Evolutionary conservation across 2,329 filamentous ascomycete genomes (phyloP), one percentile per base, ranked within the genome.

Genomic region (Botryosphaeria dothidea): DNA sequence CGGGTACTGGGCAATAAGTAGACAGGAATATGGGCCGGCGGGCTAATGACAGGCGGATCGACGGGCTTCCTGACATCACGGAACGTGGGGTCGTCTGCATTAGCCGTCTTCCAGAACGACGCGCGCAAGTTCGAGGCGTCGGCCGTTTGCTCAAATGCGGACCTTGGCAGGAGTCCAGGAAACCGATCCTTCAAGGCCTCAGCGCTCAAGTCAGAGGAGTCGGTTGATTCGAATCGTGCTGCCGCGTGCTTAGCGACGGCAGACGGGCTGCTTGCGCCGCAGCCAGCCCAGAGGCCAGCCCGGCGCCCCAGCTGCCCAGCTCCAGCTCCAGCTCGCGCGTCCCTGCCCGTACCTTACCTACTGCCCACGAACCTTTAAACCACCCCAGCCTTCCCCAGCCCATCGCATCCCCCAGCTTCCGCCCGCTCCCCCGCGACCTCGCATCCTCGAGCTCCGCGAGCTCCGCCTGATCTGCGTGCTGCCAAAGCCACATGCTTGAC

Each of bases 31-130:
- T 5, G 31, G 31, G 31, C 2, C 31, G 31, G n/a, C n/a, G n/a
- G n/a, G n/a, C n/a, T n/a, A n/a, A n/a, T 34, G 31, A 34, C 31
- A 34, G 31, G 31, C 8, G 49, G 56, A 60, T 60, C 56, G 56
- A 41, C 56, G 56, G 4, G 38, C 38, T 25, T 29, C 54, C 38
- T 60, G 56, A 60, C 56, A 60, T 60, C 56, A 60, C 56, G 56
- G 56, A 52, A 60, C 56, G 56, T 60, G 56, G 56, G 56, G 56
- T 60, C n/a, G 23, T 29, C 11, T 60, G 56, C 38, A 60, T 60
- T 60, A 60, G 38, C 56, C 56, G 38, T 46, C 41, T 60, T 60
- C 56, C 56, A 60, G 56, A 60, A 60, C 25, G 27, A 21, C 25
- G 38, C 25, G 27, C 27, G 17, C 27, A 34, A 25, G 13, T 13